Evolutionary conservation across 345 rosid species (phyloP).

Genomic region (Rhizophora apiculata): DNA sequence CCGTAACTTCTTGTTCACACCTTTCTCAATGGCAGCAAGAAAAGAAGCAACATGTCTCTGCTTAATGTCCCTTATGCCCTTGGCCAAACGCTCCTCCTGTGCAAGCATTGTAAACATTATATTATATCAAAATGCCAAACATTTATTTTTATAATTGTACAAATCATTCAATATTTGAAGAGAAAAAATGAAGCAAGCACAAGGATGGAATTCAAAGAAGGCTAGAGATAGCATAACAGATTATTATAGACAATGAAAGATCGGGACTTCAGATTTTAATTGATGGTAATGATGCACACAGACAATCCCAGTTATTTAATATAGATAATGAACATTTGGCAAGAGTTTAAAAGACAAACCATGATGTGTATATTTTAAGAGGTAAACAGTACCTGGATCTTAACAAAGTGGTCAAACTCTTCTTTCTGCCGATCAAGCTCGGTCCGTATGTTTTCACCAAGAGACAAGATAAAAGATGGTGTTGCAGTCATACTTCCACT

Average conservation of each 20-base stretch:
- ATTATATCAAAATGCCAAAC: not conserved
- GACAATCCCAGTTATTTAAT: not conserved
- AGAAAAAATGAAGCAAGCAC: too few relatives aligned
- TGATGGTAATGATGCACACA: not conserved
- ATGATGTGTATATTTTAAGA: not conserved
- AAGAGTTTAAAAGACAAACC: not conserved
- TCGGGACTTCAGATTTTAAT: too few relatives aligned
- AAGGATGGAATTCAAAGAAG: not conserved
- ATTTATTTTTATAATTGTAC: not conserved
- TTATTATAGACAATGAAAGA: not conserved
- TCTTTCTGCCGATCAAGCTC: slow-evolving; percentile 66
- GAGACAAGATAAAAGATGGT: slow-evolving; percentile 53
- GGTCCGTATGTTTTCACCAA: slow-evolving; percentile 49
- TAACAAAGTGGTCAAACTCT: slow-evolving; percentile 64
- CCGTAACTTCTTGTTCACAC: slow-evolving; percentile 51
- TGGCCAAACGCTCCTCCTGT: slow-evolving; percentile 65
- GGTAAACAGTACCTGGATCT: slow-evolving; percentile 48
- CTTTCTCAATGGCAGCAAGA: slow-evolving; percentile 63
- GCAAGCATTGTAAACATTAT: not conserved
- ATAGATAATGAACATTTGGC: not conserved
- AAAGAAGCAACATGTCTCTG: slow-evolving; percentile 63
- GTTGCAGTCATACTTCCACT: slow-evolving; percentile 62
- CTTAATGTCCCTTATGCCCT: slow-evolving; percentile 65
- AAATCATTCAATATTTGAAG: not conserved
- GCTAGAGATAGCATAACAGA: not conserved